These are phyloP conservation scores for Aspergillus sclerotioniger DNA, from an alignment of 495 filamentous ascomycete genomes.

Conservation along the genomic window DNA sequence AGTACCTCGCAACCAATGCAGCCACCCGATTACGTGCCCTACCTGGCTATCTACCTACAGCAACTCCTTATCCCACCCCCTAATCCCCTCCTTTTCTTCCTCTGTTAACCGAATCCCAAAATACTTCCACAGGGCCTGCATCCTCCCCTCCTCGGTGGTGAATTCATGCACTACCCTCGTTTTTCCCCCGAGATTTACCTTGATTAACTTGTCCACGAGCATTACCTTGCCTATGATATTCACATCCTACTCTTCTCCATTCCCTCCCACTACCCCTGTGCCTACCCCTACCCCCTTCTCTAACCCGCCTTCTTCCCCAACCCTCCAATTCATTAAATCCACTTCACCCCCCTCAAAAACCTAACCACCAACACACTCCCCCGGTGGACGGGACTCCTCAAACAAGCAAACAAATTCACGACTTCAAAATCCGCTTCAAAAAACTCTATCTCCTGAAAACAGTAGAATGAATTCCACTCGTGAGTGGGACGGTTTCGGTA, in stretches of 20 bases:
- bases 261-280: neutral
- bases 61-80: slow-evolving; percentile 3
- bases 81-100: neutral
- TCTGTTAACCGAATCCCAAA: slow-evolving; percentile 6
- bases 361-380: slow-evolving; percentile 51
- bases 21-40: too few species aligned
- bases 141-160: slow-evolving; percentile 50
- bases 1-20: too few species aligned
- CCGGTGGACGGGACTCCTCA: slow-evolving; percentile 45
- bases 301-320: too few species aligned
- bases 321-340: slow-evolving; percentile 7
- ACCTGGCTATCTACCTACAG: too few species aligned
- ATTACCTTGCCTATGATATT: slow-evolving; percentile 59
- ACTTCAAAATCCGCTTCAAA: slow-evolving; percentile 60
- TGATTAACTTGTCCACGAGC: slow-evolving; percentile 54
- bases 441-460: slow-evolving; percentile 62
- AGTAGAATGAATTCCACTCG: slow-evolving; percentile 58
- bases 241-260: slow-evolving; percentile 18
- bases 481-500: slow-evolving; percentile 43
- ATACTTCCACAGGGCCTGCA: slow-evolving; percentile 17
- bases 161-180: slow-evolving; percentile 51
- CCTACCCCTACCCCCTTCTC: too few species aligned
- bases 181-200: slow-evolving; percentile 57
- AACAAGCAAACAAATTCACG: slow-evolving; percentile 59
- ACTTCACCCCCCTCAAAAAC: slow-evolving; percentile 49